Base-by-base conservation (phyloP, 2,329 filamentous ascomycete genomes). In the Didymella exigua region DNA sequence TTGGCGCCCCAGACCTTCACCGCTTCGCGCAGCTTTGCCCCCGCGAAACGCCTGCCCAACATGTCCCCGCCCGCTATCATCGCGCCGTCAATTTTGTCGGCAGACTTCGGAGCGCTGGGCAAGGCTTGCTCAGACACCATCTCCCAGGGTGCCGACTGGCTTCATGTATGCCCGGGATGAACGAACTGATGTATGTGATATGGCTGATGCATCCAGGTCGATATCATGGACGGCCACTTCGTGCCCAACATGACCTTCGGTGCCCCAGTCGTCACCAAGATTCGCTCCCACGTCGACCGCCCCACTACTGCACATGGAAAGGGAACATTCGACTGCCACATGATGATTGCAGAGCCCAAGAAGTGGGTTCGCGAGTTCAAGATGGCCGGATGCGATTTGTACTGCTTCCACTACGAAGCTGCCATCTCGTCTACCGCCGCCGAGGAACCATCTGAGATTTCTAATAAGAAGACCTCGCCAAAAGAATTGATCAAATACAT, bases 341-440 rank as follows among this genome's bases (percentile, higher is more conserved):
- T 99, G 95, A 99, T 99, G 95, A 96, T 99, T 73, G 87, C 91
- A 69, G 93, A 99, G 93, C 95, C 95, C 65, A 96, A 98, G 82
- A 93, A 92, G 83, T 99, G 95, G 95, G 93, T 97, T 68, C 90
- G 90, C 72, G 91, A 96, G 59, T 98, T 99, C 81, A 87, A 95
- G 76, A 87, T 89, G 48, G 95, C 92, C 56, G 95, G 95, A 49
- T 97, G 93, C 78, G 92, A 99, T 76, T 84, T 99, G n/a, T 99
- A 99, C 82, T 98, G 95, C 82, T 99, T 99, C 82, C 95, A 99
- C 82, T 98, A 98, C 78, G 95, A 99, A 79, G 95, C 95, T 23
- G 95, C 95, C 61, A 84, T 95, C 43, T 78, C 80, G 64, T 96
- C 91, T 45, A 90, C 89, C 37, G 91, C 90, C 30, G 92, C 93